Conservation (phyloP, 129 eudicot species). For the Centaurea solstitialis region DNA sequence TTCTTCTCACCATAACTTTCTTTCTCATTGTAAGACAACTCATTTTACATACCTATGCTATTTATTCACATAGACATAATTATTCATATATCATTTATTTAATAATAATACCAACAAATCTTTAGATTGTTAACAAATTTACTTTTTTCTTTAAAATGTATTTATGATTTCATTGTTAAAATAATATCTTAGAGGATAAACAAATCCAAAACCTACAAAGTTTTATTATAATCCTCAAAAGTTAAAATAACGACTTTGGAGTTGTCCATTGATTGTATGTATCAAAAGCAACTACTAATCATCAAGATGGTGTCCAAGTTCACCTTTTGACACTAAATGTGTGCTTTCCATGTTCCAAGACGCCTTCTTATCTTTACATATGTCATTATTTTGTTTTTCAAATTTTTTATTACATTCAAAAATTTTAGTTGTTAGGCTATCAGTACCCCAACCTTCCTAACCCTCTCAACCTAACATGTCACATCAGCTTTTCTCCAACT, state of each 20-base stretch:
- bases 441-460: no score
- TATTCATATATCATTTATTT: background rate
- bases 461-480: no score
- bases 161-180: background rate
- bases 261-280: conserved; percentile 30
- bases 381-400: background rate
- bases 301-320: conserved; percentile 30
- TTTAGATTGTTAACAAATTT: background rate
- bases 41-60: background rate
- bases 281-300: conserved; percentile 23
- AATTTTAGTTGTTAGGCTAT: no score
- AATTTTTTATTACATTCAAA: no score
- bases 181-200: background rate
- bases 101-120: background rate
- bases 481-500: no score
- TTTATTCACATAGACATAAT: background rate
- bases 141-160: background rate
- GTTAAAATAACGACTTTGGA: conserved; percentile 18
- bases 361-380: background rate
- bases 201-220: background rate
- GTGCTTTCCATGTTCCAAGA: conserved; percentile 28
- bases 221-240: background rate
- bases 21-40: no score
- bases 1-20: no score
- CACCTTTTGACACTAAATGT: conserved; percentile 27